Percentiles rank a stretch among this genome's conserved stretches.
Conservation (phyloP, 768 basidiomycete genomes). For the Hygrophorus pudorinus region DNA sequence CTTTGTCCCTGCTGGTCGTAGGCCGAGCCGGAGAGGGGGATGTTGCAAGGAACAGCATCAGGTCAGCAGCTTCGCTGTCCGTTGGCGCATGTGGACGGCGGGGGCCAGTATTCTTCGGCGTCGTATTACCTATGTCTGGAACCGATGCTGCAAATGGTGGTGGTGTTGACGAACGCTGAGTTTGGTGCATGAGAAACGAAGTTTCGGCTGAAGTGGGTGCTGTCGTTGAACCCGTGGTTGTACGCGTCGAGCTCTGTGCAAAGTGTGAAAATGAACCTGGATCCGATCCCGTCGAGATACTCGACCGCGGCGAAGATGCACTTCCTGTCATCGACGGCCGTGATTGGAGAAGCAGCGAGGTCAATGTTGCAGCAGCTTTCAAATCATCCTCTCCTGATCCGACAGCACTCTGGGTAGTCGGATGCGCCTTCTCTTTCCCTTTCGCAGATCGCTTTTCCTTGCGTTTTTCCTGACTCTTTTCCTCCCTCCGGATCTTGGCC, state of each 20-base stretch:
- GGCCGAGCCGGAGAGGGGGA: slow-evolving; percentile 73
- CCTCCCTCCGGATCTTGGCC: slow-evolving; percentile 25
- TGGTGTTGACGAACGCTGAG: slow-evolving; percentile 21
- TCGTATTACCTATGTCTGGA: background rate
- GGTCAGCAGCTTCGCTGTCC: slow-evolving; percentile 78
- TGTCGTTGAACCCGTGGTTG: slow-evolving; percentile 29
- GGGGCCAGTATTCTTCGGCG: slow-evolving; percentile 1
- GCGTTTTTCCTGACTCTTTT: slow-evolving; percentile 31
- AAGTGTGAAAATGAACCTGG: slow-evolving; percentile 52
- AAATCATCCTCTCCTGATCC: slow-evolving; percentile 54
- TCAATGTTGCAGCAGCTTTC: slow-evolving; percentile 76
- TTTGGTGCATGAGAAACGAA: slow-evolving; percentile 13
- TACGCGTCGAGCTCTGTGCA: slow-evolving; percentile 57
- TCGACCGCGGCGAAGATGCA: slow-evolving; percentile 52
- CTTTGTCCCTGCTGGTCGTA: slow-evolving; percentile 28
- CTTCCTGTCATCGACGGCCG: slow-evolving; percentile 38
- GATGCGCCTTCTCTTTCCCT: slow-evolving; percentile 37
- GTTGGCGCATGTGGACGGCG: slow-evolving; percentile 27
- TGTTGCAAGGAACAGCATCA: slow-evolving; percentile 78
- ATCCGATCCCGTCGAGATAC: slow-evolving; percentile 47
- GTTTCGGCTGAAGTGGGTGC: slow-evolving; percentile 31
- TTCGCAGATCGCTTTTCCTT: slow-evolving; percentile 34
- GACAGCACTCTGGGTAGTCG: slow-evolving; percentile 22
- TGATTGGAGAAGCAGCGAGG: slow-evolving; percentile 57
- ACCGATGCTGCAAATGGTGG: slow-evolving; percentile 7